Evolutionary conservation across 768 basidiomycete species (phyloP).

Genomic region (Boletus huronensis): DNA sequence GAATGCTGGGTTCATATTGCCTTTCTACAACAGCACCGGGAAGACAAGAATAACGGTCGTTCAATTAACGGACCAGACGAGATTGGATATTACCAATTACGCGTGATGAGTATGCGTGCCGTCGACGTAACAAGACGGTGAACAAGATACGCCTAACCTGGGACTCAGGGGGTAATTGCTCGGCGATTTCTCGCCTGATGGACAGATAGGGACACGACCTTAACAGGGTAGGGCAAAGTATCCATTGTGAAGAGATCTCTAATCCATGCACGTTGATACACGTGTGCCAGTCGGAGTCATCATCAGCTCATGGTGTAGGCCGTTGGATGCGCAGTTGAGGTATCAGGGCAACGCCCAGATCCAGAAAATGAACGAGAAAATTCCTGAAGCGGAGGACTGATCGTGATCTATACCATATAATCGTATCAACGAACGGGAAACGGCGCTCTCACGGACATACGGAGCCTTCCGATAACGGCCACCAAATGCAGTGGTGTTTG

Average conservation of each 20-base stretch:
- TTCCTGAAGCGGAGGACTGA: constrained; percentile 16
- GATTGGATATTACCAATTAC: constrained; percentile 19
- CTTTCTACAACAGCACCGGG: constrained; percentile 6
- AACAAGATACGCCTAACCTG: constrained; percentile 7
- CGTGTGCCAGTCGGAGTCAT: constrained; percentile 17
- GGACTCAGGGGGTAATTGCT: constrained; percentile 17
- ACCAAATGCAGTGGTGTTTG: constrained; percentile 17
- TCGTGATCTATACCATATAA: constrained; percentile 24
- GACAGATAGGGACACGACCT: constrained; percentile 15
- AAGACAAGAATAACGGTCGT: constrained; percentile 1
- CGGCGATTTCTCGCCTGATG: constrained; percentile 18
- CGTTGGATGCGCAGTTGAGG: constrained; percentile 11
- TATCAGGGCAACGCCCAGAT: constrained; percentile 22
- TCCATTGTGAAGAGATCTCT: constrained; percentile 7
- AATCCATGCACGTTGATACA: constrained; percentile 21
- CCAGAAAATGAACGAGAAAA: constrained; percentile 17
- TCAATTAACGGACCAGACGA: constrained; percentile 16
- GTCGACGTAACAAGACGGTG: constrained; percentile 27
- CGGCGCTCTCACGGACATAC: constrained; percentile 26
- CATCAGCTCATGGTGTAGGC: constrained; percentile 8
- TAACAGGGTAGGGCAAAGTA: constrained; percentile 5
- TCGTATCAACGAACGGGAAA: constrained; percentile 14
- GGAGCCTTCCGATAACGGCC: constrained; percentile 20
- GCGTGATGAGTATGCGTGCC: constrained; percentile 19
- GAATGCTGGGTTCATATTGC: constrained; percentile 1